A percentile compares a stretch with the other conserved stretches of the same genome.
Evolutionary conservation across 2,329 filamentous ascomycete species (phyloP).

Genomic region (Davidsoniella eucalypti): DNA sequence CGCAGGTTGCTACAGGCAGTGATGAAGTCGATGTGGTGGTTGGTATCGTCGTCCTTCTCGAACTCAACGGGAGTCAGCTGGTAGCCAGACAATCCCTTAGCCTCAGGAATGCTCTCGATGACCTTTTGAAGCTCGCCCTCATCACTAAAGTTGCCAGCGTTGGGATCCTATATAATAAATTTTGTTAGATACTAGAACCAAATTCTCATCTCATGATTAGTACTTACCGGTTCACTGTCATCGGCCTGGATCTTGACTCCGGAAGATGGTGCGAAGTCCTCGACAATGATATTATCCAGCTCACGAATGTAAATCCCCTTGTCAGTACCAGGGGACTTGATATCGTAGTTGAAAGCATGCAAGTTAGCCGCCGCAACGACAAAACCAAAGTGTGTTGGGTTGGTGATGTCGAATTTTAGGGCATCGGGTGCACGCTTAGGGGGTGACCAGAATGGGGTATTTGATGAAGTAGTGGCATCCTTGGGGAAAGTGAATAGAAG

Average conservation of each 20-base stretch:
- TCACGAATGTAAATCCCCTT: conserved; percentile 62
- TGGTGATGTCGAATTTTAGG: conserved; percentile 71
- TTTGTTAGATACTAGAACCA: not conserved
- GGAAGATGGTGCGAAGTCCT: conserved; percentile 81
- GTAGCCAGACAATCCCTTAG: conserved; percentile 71
- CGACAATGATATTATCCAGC: conserved; percentile 82
- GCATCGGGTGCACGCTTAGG: conserved; percentile 91
- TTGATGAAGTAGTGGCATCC: conserved; percentile 73
- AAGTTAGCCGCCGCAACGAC: conserved; percentile 78
- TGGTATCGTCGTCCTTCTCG: conserved; percentile 96
- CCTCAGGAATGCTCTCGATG: conserved; percentile 53
- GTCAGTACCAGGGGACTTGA: conserved; percentile 63
- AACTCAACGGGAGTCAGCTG: conserved; percentile 87
- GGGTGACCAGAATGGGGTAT: conserved; percentile 92
- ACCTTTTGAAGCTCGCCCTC: conserved; percentile 60
- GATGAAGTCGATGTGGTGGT: conserved; percentile 98
- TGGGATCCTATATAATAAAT: conserved; percentile 47
- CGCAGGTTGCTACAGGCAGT: conserved; percentile 91
- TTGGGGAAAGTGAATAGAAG: conserved; percentile 95
- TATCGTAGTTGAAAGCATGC: conserved; percentile 95
- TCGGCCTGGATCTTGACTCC: conserved; percentile 93
- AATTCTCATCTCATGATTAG: not conserved
- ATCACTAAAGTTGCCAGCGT: conserved; percentile 55
- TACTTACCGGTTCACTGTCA: conserved; percentile 68
- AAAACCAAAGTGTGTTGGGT: conserved; percentile 76